A percentile compares a stretch with the other conserved stretches of the same genome.
These are phyloP conservation scores for Phytopythium sindhum DNA, from an alignment of 352 stramenopile species.

Conservation along the genomic window DNA sequence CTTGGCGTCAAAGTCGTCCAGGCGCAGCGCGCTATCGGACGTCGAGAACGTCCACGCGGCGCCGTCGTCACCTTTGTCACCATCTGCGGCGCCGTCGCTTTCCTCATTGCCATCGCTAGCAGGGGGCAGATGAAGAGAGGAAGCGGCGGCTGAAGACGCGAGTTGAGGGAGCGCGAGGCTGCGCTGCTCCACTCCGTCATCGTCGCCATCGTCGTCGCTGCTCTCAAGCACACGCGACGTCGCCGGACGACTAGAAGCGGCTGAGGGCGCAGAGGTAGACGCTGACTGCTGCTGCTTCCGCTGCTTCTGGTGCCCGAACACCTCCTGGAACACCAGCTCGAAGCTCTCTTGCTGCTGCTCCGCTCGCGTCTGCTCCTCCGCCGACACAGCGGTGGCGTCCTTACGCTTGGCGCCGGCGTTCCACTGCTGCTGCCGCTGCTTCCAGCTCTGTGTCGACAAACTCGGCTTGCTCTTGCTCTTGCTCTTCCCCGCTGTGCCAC, in stretches of 20 bases:
- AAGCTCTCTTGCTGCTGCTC: constrained; percentile 40
- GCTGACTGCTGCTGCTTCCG: constrained; percentile 19
- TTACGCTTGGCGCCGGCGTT: constrained; percentile 15
- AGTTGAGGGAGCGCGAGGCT: background rate
- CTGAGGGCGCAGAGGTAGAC: constrained; percentile 5
- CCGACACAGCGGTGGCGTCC: constrained; percentile 11
- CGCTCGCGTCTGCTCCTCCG: constrained; percentile 24
- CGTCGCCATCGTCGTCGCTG: background rate
- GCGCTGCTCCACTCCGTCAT: constrained; percentile 3
- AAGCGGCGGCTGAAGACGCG: too few relatives aligned
- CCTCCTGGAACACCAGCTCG: constrained; percentile 47
- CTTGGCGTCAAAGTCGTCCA: constrained; percentile 39
- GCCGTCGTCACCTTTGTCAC: constrained; percentile 11
- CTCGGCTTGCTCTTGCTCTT: constrained; percentile 10
- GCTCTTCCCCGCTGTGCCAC: too few relatives aligned
- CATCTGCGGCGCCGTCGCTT: constrained; percentile 9
- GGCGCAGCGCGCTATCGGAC: constrained; percentile 18
- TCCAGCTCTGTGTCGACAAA: constrained; percentile 8
- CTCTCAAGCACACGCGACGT: background rate
- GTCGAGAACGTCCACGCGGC: constrained; percentile 32
- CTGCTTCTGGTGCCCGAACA: constrained; percentile 28
- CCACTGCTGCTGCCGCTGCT: constrained; percentile 29
- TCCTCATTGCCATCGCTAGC: background rate
- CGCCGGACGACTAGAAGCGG: background rate
- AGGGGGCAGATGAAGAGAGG: background rate